phyloP scores from a whole-genome alignment of 495 filamentous ascomycete species.

The Tuber umbilicatum region DNA sequence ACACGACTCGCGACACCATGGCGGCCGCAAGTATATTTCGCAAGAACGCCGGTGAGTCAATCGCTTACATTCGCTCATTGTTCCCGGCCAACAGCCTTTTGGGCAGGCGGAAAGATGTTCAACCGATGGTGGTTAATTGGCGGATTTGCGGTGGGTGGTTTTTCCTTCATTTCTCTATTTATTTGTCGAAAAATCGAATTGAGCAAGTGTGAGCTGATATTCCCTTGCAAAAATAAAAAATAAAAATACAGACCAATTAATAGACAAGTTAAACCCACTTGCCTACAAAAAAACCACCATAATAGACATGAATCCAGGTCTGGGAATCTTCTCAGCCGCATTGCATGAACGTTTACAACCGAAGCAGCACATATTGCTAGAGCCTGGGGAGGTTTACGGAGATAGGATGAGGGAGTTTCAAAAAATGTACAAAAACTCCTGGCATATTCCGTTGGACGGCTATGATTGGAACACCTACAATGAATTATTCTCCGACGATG shows the following conservation, averaged over 20 bases:
- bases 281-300: constrained; percentile 25
- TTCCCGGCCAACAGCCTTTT: background rate
- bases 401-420: constrained; percentile 56
- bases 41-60: background rate
- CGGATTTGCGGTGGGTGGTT: background rate
- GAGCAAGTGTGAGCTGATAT: background rate
- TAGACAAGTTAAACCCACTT: constrained; percentile 26
- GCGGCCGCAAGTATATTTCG: background rate
- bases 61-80: background rate
- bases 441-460: constrained; percentile 27
- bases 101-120: background rate
- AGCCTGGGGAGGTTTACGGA: constrained; percentile 53
- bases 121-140: background rate
- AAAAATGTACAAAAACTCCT: constrained; percentile 1
- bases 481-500: constrained; percentile 46
- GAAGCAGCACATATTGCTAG: constrained; percentile 71
- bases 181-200: background rate
- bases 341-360: constrained; percentile 68
- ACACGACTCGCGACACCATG: background rate
- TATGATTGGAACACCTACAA: constrained; percentile 49
- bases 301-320: constrained; percentile 75
- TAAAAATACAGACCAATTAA: constrained; percentile 10
- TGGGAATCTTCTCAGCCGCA: constrained; percentile 65
- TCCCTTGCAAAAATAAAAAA: too few species aligned
- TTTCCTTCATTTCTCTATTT: background rate